These are phyloP conservation scores for Scenedesmus sp. DNA, from an alignment of 163 green algal genomes.

Conservation along the genomic window DNA sequence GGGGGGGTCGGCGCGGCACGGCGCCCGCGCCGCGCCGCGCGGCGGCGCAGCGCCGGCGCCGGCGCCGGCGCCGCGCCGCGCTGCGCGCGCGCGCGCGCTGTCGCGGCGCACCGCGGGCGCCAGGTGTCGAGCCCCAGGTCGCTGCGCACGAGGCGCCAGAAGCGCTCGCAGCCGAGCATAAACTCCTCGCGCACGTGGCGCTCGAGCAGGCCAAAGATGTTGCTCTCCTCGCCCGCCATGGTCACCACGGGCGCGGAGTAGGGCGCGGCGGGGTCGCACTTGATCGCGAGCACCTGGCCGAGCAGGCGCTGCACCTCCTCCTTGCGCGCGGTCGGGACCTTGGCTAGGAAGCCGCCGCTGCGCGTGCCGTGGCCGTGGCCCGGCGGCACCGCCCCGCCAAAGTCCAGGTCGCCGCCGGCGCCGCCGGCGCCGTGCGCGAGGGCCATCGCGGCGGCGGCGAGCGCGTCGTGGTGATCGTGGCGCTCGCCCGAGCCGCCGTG, in stretches of 20 bases:
- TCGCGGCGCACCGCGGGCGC: neutral
- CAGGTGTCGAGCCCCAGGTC: slow-evolving; percentile 18
- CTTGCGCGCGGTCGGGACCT: slow-evolving; percentile 28
- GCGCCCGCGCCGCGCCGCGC: no score
- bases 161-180: slow-evolving; percentile 27
- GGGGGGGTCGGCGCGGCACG: no score
- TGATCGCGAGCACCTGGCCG: slow-evolving; percentile 11
- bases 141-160: slow-evolving; percentile 35
- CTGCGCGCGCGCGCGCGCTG: neutral
- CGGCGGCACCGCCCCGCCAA: neutral
- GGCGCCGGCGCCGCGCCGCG: no score
- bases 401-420: no score
- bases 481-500: no score
- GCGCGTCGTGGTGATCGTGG: no score
- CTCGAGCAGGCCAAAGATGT: slow-evolving; percentile 28
- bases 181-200: slow-evolving; percentile 27
- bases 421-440: no score
- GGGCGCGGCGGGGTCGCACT: slow-evolving; percentile 21
- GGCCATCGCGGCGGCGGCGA: no score
- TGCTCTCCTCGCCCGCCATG: slow-evolving; percentile 12
- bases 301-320: slow-evolving; percentile 44
- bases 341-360: neutral
- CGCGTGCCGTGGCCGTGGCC: neutral
- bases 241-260: slow-evolving; percentile 29
- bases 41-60: no score